Percentiles rank a stretch among this genome's conserved stretches.
phyloP scores from a whole-genome alignment of 345 rosid species.

The Brassica nigra region DNA sequence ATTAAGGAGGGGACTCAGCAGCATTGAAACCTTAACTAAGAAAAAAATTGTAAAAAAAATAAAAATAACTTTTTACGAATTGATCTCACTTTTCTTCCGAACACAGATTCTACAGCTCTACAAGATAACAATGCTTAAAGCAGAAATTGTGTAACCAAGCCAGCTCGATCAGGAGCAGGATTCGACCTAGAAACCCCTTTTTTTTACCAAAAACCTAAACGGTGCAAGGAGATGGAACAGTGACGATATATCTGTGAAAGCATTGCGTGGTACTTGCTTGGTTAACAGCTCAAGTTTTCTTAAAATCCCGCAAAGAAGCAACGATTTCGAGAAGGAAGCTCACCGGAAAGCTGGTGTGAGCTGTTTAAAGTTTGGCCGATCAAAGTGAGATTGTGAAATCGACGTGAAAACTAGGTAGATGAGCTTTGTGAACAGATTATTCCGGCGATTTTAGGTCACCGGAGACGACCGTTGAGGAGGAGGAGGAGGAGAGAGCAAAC shows the following conservation, averaged over 20 bases:
- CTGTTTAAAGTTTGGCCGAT: background rate
- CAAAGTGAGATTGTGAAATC: background rate
- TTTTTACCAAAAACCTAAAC: background rate
- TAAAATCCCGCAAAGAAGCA: background rate
- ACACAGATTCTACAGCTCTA: background rate
- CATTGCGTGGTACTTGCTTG: background rate
- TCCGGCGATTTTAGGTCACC: constrained; percentile 25
- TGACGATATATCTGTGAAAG: background rate
- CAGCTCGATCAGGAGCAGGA: constrained; percentile 2
- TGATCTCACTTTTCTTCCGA: background rate
- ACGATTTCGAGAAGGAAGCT: background rate
- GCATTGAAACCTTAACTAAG: background rate
- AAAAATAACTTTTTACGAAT: background rate
- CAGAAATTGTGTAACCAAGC: background rate
- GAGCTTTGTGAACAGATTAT: background rate
- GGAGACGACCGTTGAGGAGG: background rate
- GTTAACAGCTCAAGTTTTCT: background rate
- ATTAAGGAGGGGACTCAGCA: background rate
- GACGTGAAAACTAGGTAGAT: background rate
- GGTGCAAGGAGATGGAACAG: constrained; percentile 12
- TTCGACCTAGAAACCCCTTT: constrained; percentile 8
- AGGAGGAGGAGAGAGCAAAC: background rate
- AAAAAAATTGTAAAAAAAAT: background rate
- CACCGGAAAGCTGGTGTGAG: background rate
- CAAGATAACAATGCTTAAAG: background rate